A percentile compares a stretch with the other conserved stretches of the same genome.
These are phyloP conservation scores for Pseudoperonospora humuli DNA, from an alignment of 352 stramenopile species.

Conservation along the genomic window DNA sequence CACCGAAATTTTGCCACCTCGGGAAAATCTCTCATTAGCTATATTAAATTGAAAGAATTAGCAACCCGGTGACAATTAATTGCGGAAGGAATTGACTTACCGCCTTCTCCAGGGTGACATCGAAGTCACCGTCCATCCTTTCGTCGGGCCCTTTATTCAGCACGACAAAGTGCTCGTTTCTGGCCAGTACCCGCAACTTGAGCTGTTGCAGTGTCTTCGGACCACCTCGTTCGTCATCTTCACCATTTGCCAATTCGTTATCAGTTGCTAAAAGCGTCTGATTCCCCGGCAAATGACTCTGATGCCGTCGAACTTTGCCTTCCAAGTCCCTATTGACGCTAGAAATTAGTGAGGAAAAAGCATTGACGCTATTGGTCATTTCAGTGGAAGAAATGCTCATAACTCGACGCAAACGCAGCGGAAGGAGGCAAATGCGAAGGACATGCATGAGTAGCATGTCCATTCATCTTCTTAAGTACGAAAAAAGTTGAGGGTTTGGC, in stretches of 20 bases:
- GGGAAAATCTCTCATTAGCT: constrained; percentile 64
- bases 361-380: background rate
- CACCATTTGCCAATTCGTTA: background rate
- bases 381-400: constrained; percentile 13
- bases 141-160: constrained; percentile 80
- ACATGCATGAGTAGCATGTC: constrained; percentile 19
- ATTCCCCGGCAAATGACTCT: constrained; percentile 37
- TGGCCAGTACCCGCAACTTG: constrained; percentile 43
- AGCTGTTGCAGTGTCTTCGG: constrained; percentile 46
- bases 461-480: no score
- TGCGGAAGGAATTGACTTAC: constrained; percentile 29
- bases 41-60: background rate
- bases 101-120: constrained; percentile 86
- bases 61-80: background rate
- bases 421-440: constrained; percentile 8
- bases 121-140: constrained; percentile 80
- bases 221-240: constrained; percentile 35
- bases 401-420: constrained; percentile 1
- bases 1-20: constrained; percentile 78
- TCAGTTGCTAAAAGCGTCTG: background rate
- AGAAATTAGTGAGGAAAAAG: constrained; percentile 1
- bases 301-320: constrained; percentile 33
- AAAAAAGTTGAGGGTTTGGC: no score
- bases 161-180: constrained; percentile 51
- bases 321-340: background rate